Base-by-base conservation (phyloP, 108 stramenopile species). In the Stephanodiscus triporus region DNA sequence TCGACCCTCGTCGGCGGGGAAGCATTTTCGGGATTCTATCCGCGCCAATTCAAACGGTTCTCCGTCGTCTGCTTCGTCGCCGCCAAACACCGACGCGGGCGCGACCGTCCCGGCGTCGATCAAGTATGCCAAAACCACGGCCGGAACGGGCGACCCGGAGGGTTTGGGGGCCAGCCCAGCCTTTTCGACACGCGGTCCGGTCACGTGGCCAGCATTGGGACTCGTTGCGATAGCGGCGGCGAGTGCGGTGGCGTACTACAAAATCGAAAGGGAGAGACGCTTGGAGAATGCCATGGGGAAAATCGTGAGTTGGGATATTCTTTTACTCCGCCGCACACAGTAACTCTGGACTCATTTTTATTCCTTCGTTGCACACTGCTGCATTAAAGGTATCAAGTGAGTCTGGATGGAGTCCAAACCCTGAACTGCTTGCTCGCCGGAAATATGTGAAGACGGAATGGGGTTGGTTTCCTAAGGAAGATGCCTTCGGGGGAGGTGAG, bases 401-500 rank as follows among this genome's bases (percentile, higher is more conserved):
- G 86, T 86, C 68, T 50, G 92, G 92, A 56, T 95, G 94, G 94
- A 83, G 88, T 63, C 94, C 94, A 36, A 90, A 90, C 76, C 90
- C 91, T 58, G 90, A 91, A 61, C 80, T 88, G 55, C 81, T 95
- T 83, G 94, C 94, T 29, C 90, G 88, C 43, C 84, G 90, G 63
- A 85, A 91, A 70, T 95, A 89, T 77, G 84, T 87, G 68, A 67
- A 71, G 48, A 92, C 91, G 9, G 72, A 81, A 42, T 91, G 86
- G 86, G 91, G 94, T 34, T 95, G 91, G 91, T 92, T 95, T 68
- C 94, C 94, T 2, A 86, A 88, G 75, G 90, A 92, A 64, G 94
- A 95, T 82, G 91, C 85, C 36, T 92, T 87, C 70, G 91, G 91
- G 72, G 87, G 90, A 76, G 87, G 94, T 92, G 87, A 89, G 94